phyloP scores from a whole-genome alignment of 176 grass and related monocot genomes.

The Oryza brachyantha region DNA sequence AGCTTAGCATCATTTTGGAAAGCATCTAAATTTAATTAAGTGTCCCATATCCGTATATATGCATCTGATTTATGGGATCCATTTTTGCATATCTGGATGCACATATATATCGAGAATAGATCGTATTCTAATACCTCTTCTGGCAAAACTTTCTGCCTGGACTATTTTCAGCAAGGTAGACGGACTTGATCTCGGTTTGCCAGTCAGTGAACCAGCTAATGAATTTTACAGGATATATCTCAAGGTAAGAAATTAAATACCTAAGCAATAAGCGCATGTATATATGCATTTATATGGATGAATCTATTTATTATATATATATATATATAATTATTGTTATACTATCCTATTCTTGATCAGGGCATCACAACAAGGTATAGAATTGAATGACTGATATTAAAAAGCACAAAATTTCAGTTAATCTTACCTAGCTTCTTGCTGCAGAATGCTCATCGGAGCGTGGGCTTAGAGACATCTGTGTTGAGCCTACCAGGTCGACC shows the following conservation, averaged over 20 bases:
- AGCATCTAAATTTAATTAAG: background rate
- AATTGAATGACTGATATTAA: background rate
- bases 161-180: constrained; percentile 34
- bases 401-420: background rate
- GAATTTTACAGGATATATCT: constrained; percentile 7
- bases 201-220: constrained; percentile 30
- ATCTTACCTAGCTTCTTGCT: background rate
- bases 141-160: background rate
- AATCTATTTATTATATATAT: no score
- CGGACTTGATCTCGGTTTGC: constrained; percentile 33
- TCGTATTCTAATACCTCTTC: background rate
- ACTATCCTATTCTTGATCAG: no score
- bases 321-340: background rate
- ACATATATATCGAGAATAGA: background rate
- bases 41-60: background rate
- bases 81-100: background rate
- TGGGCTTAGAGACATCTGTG: constrained; percentile 31
- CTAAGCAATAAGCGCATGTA: background rate
- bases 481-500: constrained; percentile 24
- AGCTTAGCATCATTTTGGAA: background rate
- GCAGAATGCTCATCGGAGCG: constrained; percentile 34
- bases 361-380: background rate
- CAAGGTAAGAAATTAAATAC: constrained; percentile 33
- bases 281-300: constrained; percentile 12
- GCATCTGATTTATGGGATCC: no score